Percentiles rank a stretch among this genome's conserved stretches.
phyloP scores from a whole-genome alignment of 805 yeast genomes.

The Priceomyces medius region DNA sequence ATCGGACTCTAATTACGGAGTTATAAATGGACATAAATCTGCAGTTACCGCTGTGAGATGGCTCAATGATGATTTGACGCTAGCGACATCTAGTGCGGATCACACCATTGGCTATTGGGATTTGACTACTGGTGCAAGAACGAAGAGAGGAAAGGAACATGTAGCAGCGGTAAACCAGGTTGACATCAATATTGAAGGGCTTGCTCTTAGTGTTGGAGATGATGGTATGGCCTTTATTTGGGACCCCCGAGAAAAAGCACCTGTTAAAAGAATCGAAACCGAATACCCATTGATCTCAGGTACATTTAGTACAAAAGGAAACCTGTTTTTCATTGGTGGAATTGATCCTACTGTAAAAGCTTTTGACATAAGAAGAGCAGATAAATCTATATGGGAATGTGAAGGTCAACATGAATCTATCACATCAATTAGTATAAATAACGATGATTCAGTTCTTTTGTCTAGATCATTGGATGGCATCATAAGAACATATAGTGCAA shows the following conservation, averaged over 20 bases:
- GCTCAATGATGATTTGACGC: slow-evolving; percentile 41
- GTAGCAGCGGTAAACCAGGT: slow-evolving; percentile 56
- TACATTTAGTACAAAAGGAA: slow-evolving; percentile 35
- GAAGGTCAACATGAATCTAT: slow-evolving; percentile 48
- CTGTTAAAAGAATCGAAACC: slow-evolving; percentile 39
- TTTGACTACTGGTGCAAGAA: slow-evolving; percentile 50
- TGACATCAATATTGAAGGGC: slow-evolving; percentile 26
- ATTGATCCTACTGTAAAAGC: slow-evolving; percentile 63
- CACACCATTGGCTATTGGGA: slow-evolving; percentile 63
- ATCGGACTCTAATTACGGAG: slow-evolving; percentile 42
- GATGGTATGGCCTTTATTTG: slow-evolving; percentile 61
- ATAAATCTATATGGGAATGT: slow-evolving; percentile 46
- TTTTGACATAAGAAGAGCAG: slow-evolving; percentile 53
- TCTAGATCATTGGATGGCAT: slow-evolving; percentile 59
- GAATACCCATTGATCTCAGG: slow-evolving; percentile 59
- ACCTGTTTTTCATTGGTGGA: slow-evolving; percentile 57
- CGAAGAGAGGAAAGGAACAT: slow-evolving; percentile 56
- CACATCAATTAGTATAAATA: slow-evolving; percentile 52
- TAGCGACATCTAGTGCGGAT: slow-evolving; percentile 60
- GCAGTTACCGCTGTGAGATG: slow-evolving; percentile 64
- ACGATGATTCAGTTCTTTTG: slow-evolving; percentile 46
- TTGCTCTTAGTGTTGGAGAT: slow-evolving; percentile 57
- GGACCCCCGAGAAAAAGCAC: slow-evolving; percentile 60
- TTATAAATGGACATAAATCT: slow-evolving; percentile 55
- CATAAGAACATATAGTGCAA: slow-evolving; percentile 57